Evolutionary conservation across 2,329 filamentous ascomycete species (phyloP).

Genomic region (Magnaporthiopsis rhizophila): DNA sequence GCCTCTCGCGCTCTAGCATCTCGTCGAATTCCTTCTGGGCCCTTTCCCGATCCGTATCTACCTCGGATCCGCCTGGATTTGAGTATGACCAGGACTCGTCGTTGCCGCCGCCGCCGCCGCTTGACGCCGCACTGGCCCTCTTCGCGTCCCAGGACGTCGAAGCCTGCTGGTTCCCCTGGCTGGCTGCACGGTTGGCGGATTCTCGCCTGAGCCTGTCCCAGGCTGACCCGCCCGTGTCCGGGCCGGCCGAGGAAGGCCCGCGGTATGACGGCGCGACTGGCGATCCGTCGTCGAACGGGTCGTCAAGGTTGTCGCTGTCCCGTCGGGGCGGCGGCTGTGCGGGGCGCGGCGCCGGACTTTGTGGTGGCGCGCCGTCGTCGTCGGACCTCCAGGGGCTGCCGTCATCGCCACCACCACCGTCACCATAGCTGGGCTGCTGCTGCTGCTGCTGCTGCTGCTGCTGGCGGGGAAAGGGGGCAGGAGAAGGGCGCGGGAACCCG

Average conservation of each 20-base stretch:
- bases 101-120: constrained; percentile 2
- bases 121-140: background rate
- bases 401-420: background rate
- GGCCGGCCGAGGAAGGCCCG: background rate
- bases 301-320: constrained; percentile 3
- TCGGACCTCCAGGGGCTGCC: constrained; percentile 1
- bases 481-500: background rate
- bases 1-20: constrained; percentile 18
- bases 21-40: constrained; percentile 17
- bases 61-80: background rate
- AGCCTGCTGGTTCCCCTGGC: background rate
- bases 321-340: background rate
- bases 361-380: background rate
- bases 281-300: constrained; percentile 15
- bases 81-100: constrained; percentile 9
- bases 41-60: constrained; percentile 1
- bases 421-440: too few species aligned
- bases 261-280: constrained; percentile 12
- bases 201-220: constrained; percentile 15
- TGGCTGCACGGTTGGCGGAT: background rate
- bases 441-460: background rate
- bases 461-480: background rate
- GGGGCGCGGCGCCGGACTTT: background rate
- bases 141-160: constrained; percentile 4
- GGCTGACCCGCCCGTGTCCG: constrained; percentile 9